Evolutionary conservation across 768 basidiomycete genomes (phyloP).

Genomic region (Xanthoconium stramineum): DNA sequence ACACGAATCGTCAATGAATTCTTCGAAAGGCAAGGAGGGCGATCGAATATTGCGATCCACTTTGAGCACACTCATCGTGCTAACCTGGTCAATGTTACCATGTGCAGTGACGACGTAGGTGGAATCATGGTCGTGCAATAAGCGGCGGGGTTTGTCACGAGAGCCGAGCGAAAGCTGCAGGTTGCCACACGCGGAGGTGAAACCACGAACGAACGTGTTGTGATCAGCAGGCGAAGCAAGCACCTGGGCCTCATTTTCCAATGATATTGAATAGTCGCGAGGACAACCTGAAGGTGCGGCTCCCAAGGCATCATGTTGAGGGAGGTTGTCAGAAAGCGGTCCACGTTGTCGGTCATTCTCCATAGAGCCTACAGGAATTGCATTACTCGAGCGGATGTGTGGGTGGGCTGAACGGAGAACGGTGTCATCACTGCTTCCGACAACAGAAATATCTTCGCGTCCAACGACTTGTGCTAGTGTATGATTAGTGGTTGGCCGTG

Average conservation of each 20-base stretch:
- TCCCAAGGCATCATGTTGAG: background rate
- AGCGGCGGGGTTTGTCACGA: constrained; percentile 40
- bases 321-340: background rate
- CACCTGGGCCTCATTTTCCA: background rate
- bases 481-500: background rate
- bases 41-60: constrained; percentile 16
- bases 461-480: background rate
- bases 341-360: background rate
- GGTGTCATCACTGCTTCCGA: background rate
- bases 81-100: constrained; percentile 33
- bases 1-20: constrained; percentile 43
- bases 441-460: background rate
- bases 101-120: constrained; percentile 37
- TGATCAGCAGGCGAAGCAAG: background rate
- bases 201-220: background rate
- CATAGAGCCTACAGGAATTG: background rate
- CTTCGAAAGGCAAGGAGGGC: constrained; percentile 24
- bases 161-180: constrained; percentile 22
- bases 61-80: constrained; percentile 21
- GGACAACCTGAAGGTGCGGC: background rate
- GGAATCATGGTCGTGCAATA: constrained; percentile 25
- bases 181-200: background rate
- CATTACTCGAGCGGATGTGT: background rate
- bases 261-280: background rate
- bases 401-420: background rate